Conservation (phyloP, 164 flowering plant genomes). For the Vitis rotundifolia region DNA sequence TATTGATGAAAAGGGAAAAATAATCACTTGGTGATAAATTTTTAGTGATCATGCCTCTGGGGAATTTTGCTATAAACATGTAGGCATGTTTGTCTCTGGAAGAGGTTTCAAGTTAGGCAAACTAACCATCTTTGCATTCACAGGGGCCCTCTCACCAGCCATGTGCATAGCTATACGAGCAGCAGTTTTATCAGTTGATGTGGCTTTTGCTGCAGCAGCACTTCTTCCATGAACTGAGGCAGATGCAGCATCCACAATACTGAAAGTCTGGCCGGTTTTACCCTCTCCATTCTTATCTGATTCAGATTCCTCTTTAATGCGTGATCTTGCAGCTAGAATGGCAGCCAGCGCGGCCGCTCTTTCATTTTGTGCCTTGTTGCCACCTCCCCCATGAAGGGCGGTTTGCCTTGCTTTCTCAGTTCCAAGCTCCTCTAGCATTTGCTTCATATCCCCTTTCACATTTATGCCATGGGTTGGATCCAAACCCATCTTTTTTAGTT, state of each 20-base stretch:
- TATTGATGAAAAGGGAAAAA: too few relatives aligned
- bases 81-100: not conserved
- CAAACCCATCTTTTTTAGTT: conserved; percentile 50
- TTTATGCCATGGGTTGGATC: conserved; percentile 82
- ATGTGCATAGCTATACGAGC: conserved; percentile 91
- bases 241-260: conserved; percentile 98
- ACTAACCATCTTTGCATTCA: conserved; percentile 91
- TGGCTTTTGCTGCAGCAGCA: conserved; percentile 90
- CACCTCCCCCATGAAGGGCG: conserved; percentile 95
- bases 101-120: not conserved
- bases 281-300: conserved; percentile 48
- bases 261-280: conserved; percentile 53
- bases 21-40: too few relatives aligned
- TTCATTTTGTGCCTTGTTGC: conserved; percentile 87
- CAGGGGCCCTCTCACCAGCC: conserved; percentile 92
- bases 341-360: conserved; percentile 87
- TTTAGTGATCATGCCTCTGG: not conserved
- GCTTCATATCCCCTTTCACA: conserved; percentile 83
- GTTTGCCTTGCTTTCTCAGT: conserved; percentile 82
- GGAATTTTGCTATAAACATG: too few relatives aligned
- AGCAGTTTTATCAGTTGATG: conserved; percentile 81
- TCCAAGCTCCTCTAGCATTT: conserved; percentile 93
- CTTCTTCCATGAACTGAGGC: conserved; percentile 99
- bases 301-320: conserved; percentile 60
- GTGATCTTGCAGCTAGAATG: conserved; percentile 77